Percentiles rank a stretch among this genome's conserved stretches.
These are phyloP conservation scores for Eucalyptus regnans DNA, from an alignment of 345 rosid genomes.

Conservation along the genomic window DNA sequence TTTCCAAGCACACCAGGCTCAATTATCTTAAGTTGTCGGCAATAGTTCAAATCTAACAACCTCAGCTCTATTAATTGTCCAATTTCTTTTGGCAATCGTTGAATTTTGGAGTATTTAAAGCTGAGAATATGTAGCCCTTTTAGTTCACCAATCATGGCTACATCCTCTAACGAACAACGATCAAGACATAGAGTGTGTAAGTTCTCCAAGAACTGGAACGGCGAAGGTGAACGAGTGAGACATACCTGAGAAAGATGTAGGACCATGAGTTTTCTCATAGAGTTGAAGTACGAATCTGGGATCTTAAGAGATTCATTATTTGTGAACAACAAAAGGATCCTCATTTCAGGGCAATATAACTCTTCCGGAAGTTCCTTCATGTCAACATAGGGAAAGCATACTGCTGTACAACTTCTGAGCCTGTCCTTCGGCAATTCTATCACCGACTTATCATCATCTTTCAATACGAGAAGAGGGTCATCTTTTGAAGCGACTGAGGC, in stretches of 20 bases:
- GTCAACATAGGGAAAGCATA: accelerated
- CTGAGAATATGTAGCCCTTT: too few relatives aligned
- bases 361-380: accelerated
- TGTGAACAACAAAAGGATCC: accelerated
- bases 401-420: accelerated
- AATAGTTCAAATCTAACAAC: accelerated
- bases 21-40: accelerated
- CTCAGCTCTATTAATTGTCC: too few relatives aligned
- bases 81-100: too few relatives aligned
- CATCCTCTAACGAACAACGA: accelerated
- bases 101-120: accelerated
- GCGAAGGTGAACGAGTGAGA: accelerated
- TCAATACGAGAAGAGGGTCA: too few relatives aligned
- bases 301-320: accelerated
- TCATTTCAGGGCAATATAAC: too few relatives aligned
- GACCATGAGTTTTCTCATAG: too few relatives aligned
- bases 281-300: too few relatives aligned
- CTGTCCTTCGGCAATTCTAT: accelerated
- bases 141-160: accelerated
- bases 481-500: accelerated
- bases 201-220: accelerated
- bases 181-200: too few relatives aligned
- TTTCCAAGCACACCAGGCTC: too few relatives aligned
- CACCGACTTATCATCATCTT: accelerated
- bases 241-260: accelerated